Evolutionary conservation across 305 asterid species (phyloP).

Genomic region (Fraxinus platypoda): DNA sequence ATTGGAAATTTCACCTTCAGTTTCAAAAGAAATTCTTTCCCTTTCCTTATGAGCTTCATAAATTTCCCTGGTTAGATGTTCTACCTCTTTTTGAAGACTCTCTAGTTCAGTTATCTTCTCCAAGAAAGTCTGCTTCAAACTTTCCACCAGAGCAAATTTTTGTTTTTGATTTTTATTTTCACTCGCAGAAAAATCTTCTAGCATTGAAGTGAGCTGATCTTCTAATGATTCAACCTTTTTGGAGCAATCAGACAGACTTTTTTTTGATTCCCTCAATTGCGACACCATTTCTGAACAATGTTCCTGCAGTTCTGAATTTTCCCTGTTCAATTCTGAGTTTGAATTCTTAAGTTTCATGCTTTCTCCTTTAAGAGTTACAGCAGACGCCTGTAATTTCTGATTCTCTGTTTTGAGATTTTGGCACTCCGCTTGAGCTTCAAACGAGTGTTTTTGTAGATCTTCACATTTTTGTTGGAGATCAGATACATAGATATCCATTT

Average conservation of each 20-base stretch:
- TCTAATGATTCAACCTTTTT: slow-evolving; percentile 48
- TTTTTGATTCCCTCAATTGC: slow-evolving; percentile 42
- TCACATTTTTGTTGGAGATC: slow-evolving; percentile 39
- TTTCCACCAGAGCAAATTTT: slow-evolving; percentile 35
- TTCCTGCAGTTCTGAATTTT: slow-evolving; percentile 44
- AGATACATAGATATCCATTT: slow-evolving; percentile 33
- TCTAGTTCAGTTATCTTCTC: slow-evolving; percentile 39
- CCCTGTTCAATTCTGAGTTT: slow-evolving; percentile 41
- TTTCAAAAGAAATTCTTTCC: slow-evolving; percentile 40
- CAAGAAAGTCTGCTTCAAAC: slow-evolving; percentile 25
- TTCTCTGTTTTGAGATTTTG: slow-evolving; percentile 46
- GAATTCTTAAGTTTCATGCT: slow-evolving; percentile 31
- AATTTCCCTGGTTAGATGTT: slow-evolving; percentile 35
- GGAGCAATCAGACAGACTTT: slow-evolving; percentile 41
- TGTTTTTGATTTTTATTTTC: slow-evolving; percentile 43
- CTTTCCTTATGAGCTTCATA: slow-evolving; percentile 35
- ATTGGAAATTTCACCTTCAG: slow-evolving; percentile 38
- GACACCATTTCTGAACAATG: slow-evolving; percentile 36
- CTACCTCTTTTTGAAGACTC: slow-evolving; percentile 42
- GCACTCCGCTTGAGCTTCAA: slow-evolving; percentile 49
- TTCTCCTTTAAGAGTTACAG: slow-evolving; percentile 36
- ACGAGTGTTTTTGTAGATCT: slow-evolving; percentile 36
- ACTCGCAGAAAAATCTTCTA: slow-evolving; percentile 40
- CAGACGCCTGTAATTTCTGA: slow-evolving; percentile 34
- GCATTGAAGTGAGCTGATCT: slow-evolving; percentile 40